phyloP scores from a whole-genome alignment of 208 protist genomes.

The Leishmania major region DNA sequence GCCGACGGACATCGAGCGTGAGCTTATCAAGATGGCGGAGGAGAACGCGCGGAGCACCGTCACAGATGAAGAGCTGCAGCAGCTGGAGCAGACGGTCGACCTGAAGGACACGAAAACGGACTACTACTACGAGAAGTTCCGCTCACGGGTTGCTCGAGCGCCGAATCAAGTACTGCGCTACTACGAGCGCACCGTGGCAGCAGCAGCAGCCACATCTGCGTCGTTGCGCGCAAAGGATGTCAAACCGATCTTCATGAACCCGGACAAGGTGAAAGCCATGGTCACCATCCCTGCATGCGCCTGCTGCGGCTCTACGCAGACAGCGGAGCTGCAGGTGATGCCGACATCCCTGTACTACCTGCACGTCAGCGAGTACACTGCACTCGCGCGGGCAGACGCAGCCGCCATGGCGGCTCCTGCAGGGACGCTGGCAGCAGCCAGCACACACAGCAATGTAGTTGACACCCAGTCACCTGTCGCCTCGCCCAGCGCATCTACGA shows the following conservation, averaged over 20 bases:
- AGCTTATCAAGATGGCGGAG: conserved; percentile 67
- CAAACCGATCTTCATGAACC: conserved; percentile 82
- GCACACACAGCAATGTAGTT: too few species aligned
- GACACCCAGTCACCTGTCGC: not conserved
- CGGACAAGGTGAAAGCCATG: conserved; percentile 46
- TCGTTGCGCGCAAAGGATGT: conserved; percentile 12
- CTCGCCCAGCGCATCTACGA: not conserved
- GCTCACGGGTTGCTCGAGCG: conserved; percentile 53
- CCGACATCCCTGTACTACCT: conserved; percentile 81
- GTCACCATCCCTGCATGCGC: conserved; percentile 57
- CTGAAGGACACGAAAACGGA: conserved; percentile 73
- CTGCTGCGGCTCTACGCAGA: conserved; percentile 60
- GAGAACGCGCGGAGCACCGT: conserved; percentile 41
- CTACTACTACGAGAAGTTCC: conserved; percentile 83
- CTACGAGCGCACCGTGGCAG: conserved; percentile 37
- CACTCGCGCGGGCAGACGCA: conserved; percentile 10
- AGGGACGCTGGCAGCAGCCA: not conserved
- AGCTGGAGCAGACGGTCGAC: conserved; percentile 69
- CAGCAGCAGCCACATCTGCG: not conserved
- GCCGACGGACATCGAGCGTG: conserved; percentile 63
- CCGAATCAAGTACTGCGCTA: conserved; percentile 83
- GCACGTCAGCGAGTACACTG: conserved; percentile 49
- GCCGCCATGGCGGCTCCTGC: not conserved
- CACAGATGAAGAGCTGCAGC: conserved; percentile 57
- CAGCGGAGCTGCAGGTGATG: conserved; percentile 85